Percentiles rank a stretch among this genome's conserved stretches.
Evolutionary conservation across 352 stramenopile genomes (phyloP).

Genomic region (Phytopythium montanum): DNA sequence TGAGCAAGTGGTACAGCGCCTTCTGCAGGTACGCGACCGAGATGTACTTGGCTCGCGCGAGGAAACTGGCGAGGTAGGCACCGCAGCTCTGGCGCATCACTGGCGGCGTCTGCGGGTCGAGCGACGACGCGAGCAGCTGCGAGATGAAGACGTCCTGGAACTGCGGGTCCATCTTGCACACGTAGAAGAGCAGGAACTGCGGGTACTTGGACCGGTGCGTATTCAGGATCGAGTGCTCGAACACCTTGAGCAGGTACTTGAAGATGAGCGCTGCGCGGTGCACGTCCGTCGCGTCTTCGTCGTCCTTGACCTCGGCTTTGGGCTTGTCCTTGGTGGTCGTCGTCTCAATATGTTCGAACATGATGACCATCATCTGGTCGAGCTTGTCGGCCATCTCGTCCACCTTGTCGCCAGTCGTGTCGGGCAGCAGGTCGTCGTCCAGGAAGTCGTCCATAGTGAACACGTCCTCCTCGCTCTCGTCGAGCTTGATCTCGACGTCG

Average conservation of each 20-base stretch:
- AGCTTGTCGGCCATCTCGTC: slow-evolving; percentile 88
- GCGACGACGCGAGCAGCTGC: slow-evolving; percentile 65
- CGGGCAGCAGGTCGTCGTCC: slow-evolving; percentile 66
- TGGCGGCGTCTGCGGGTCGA: slow-evolving; percentile 80
- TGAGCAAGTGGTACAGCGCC: slow-evolving; percentile 90
- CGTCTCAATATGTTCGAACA: slow-evolving; percentile 83
- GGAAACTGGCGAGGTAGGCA: slow-evolving; percentile 95
- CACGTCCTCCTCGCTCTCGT: slow-evolving; percentile 82
- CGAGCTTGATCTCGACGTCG: slow-evolving; percentile 88
- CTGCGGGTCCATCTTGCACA: slow-evolving; percentile 70
- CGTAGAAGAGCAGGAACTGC: slow-evolving; percentile 90
- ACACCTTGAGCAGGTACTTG: slow-evolving; percentile 79
- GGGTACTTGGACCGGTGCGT: slow-evolving; percentile 93
- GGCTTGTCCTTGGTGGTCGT: not conserved
- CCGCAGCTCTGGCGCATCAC: slow-evolving; percentile 91
- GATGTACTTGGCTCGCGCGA: slow-evolving; percentile 94
- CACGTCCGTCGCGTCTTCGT: slow-evolving; percentile 24
- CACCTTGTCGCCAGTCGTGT: slow-evolving; percentile 35
- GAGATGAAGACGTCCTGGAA: slow-evolving; percentile 86
- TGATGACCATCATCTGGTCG: slow-evolving; percentile 85
- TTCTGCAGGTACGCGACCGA: slow-evolving; percentile 91
- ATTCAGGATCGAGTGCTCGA: slow-evolving; percentile 83
- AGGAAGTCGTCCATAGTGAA: slow-evolving; percentile 83
- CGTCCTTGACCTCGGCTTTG: not conserved
- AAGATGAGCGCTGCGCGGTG: slow-evolving; percentile 63